These are phyloP conservation scores for Penicillium psychrosexuale DNA, from an alignment of 2,329 filamentous ascomycete genomes.

Conservation along the genomic window DNA sequence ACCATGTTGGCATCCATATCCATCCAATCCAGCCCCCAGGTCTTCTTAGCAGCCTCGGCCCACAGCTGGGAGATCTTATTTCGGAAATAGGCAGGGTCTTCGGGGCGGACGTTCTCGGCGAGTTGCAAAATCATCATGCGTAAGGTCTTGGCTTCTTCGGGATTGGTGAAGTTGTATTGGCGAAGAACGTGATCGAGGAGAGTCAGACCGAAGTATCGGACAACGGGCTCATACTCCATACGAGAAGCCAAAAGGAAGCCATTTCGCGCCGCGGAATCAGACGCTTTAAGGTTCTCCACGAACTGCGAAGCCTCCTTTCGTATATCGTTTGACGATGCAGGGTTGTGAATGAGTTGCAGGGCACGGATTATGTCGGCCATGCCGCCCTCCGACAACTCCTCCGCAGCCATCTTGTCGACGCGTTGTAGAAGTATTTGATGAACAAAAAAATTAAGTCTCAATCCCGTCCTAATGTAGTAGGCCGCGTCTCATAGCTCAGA, in stretches of 20 bases:
- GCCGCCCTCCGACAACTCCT: slow-evolving; percentile 37
- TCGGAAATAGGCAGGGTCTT: slow-evolving; percentile 77
- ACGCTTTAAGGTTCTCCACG: slow-evolving; percentile 79
- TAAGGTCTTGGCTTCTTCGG: slow-evolving; percentile 65
- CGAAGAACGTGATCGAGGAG: slow-evolving; percentile 86
- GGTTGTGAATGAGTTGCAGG: slow-evolving; percentile 80
- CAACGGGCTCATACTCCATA: slow-evolving; percentile 69
- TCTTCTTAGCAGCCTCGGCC: slow-evolving; percentile 90
- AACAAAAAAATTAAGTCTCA: not conserved
- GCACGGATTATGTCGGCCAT: slow-evolving; percentile 68
- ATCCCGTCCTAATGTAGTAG: not conserved
- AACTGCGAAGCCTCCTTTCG: slow-evolving; percentile 80
- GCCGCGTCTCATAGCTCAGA: slow-evolving; percentile 1
- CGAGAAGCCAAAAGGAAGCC: slow-evolving; percentile 80
- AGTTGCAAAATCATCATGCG: slow-evolving; percentile 76
- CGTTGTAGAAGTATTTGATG: not conserved
- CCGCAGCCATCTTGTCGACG: slow-evolving; percentile 30
- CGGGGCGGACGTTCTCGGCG: slow-evolving; percentile 64
- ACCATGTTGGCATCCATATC: slow-evolving; percentile 87
- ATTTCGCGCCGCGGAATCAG: slow-evolving; percentile 74
- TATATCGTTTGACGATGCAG: slow-evolving; percentile 73
- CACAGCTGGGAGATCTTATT: slow-evolving; percentile 95
- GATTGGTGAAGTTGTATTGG: slow-evolving; percentile 71
- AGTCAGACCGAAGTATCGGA: slow-evolving; percentile 91
- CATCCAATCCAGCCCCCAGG: slow-evolving; percentile 90